phyloP scores from a whole-genome alignment of 2,329 filamentous ascomycete species.

The Penicillium psychrosexuale region DNA sequence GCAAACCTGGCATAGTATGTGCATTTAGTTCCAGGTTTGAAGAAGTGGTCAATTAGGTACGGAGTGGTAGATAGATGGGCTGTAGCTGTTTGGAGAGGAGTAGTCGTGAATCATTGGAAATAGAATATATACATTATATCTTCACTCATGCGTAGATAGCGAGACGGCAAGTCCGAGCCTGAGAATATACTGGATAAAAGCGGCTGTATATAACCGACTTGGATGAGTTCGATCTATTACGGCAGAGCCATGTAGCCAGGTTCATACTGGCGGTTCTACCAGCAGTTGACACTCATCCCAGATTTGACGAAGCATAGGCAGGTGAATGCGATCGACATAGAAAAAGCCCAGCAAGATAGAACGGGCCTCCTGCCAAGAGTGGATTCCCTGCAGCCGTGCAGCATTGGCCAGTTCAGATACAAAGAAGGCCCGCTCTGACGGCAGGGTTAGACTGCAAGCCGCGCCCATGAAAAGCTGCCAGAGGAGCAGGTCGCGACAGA shows the following conservation, averaged over 20 bases:
- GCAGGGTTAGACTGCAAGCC: constrained; percentile 29
- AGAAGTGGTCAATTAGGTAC: background rate
- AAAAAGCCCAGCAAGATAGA: constrained; percentile 33
- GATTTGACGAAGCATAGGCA: constrained; percentile 28
- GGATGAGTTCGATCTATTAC: background rate
- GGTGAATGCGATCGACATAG: constrained; percentile 37
- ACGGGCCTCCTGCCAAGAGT: constrained; percentile 35
- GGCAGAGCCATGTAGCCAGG: background rate
- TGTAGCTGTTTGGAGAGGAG: background rate
- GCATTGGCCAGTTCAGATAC: constrained; percentile 31
- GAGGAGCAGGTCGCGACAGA: constrained; percentile 34
- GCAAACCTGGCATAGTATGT: no score
- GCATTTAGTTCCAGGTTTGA: background rate
- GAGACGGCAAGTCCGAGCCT: background rate
- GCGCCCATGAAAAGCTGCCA: constrained; percentile 39
- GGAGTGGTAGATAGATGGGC: no score
- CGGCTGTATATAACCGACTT: background rate
- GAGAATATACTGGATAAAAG: background rate
- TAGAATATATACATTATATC: background rate
- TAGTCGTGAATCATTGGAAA: background rate
- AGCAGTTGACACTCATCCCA: constrained; percentile 33
- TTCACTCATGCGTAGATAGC: background rate
- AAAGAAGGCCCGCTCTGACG: constrained; percentile 32
- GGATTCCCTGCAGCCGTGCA: constrained; percentile 26
- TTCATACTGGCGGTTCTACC: constrained; percentile 12